Evolutionary conservation across 2,329 filamentous ascomycete genomes (phyloP).

Genomic region (Aspergillus intermedius): DNA sequence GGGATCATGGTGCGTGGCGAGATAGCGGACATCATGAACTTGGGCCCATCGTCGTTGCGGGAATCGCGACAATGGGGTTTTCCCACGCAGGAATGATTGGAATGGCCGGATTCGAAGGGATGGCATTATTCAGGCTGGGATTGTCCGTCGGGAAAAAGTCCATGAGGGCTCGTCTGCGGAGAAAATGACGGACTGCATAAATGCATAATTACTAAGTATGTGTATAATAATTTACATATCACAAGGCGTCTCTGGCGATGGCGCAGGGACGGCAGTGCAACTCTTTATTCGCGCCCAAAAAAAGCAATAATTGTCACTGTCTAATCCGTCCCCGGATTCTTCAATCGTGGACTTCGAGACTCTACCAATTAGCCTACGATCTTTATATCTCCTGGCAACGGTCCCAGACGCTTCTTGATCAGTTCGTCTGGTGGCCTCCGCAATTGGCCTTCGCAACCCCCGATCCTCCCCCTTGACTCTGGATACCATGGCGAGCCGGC

Average conservation of each 20-base stretch:
- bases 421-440: neutral
- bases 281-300: too few species aligned
- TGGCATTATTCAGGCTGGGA: conserved; percentile 38
- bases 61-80: conserved; percentile 20
- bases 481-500: conserved; percentile 29
- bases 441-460: neutral
- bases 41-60: conserved; percentile 79
- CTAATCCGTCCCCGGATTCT: too few species aligned
- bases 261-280: too few species aligned
- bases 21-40: conserved; percentile 85
- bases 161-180: too few species aligned
- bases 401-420: neutral
- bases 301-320: too few species aligned
- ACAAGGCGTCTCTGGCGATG: too few species aligned
- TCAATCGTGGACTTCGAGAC: too few species aligned
- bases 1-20: conserved; percentile 67
- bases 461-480: neutral
- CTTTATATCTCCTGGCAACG: neutral
- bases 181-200: too few species aligned
- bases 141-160: neutral
- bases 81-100: conserved; percentile 39
- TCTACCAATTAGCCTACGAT: neutral
- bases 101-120: conserved; percentile 45
- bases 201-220: neutral
- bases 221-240: neutral